Conservation (phyloP, 2,329 filamentous ascomycete genomes). For the Aspergillus aculeatus region DNA sequence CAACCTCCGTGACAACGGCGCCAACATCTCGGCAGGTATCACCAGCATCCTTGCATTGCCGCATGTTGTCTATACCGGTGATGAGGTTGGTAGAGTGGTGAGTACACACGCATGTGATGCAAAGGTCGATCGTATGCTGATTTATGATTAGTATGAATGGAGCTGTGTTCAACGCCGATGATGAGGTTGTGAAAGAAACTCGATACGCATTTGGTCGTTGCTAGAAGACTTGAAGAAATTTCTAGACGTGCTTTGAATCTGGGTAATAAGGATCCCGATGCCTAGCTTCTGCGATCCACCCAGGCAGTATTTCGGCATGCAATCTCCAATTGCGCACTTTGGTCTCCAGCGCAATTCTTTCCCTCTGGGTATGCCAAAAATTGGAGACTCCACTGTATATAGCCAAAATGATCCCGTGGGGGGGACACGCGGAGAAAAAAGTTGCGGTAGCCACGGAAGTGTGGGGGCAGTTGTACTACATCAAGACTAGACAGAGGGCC, state of each 20-base stretch:
- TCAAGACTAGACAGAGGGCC: not conserved
- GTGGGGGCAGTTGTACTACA: not conserved
- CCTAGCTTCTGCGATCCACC: not conserved
- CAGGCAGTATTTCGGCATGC: not conserved
- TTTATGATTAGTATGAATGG: slow-evolving; percentile 53
- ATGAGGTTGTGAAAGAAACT: not conserved
- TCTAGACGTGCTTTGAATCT: not conserved
- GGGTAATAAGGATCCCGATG: not conserved
- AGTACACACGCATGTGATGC: slow-evolving; percentile 40
- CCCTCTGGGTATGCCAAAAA: not conserved
- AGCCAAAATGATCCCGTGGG: not conserved
- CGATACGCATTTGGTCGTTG: not conserved
- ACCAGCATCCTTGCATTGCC: slow-evolving; percentile 84
- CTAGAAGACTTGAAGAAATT: not conserved
- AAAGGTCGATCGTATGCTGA: slow-evolving; percentile 17
- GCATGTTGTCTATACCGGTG: slow-evolving; percentile 84
- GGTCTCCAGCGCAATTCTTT: not conserved
- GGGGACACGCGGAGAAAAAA: not conserved
- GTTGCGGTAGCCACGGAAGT: not conserved
- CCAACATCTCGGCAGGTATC: slow-evolving; percentile 63
- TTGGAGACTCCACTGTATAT: not conserved
- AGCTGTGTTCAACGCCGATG: slow-evolving; percentile 54
- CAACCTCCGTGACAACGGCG: slow-evolving; percentile 59
- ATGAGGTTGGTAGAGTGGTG: slow-evolving; percentile 88
- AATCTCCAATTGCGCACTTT: not conserved